These are phyloP conservation scores for Leptosphaerulina australis DNA, from an alignment of 2,329 filamentous ascomycete genomes.

Conservation along the genomic window DNA sequence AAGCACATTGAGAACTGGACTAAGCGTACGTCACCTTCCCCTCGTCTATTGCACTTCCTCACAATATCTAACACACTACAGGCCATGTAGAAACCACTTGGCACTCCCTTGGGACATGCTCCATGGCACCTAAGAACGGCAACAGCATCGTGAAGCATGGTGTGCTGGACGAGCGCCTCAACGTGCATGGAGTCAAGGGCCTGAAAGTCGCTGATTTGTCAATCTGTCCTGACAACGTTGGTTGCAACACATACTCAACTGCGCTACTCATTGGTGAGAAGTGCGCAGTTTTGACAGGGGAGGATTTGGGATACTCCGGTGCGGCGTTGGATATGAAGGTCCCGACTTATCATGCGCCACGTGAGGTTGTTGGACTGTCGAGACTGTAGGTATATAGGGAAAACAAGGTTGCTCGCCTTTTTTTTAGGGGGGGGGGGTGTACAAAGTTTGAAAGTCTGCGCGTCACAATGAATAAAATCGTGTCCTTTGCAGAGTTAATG, in stretches of 20 bases:
- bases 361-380: conserved; percentile 52
- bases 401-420: conserved; percentile 2
- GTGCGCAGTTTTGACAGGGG: conserved; percentile 70
- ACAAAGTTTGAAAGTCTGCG: background rate
- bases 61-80: conserved; percentile 17
- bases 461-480: background rate
- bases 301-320: conserved; percentile 77
- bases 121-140: conserved; percentile 76
- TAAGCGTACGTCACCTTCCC: conserved; percentile 44
- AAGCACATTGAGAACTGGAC: conserved; percentile 69
- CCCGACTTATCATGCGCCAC: conserved; percentile 56
- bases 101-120: conserved; percentile 72
- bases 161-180: conserved; percentile 76
- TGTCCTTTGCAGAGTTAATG: too few species aligned
- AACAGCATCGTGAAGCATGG: conserved; percentile 83
- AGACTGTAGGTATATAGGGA: conserved; percentile 46
- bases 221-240: conserved; percentile 80
- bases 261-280: conserved; percentile 79
- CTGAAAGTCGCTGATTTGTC: conserved; percentile 78
- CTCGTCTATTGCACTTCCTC: background rate
- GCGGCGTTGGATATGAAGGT: conserved; percentile 77
- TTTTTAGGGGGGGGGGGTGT: background rate
- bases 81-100: conserved; percentile 76
- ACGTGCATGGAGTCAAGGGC: conserved; percentile 77
- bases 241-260: conserved; percentile 65